Evolutionary conservation across 257 asterid genomes (phyloP).

Genomic region (Solanum ossicruentum): DNA sequence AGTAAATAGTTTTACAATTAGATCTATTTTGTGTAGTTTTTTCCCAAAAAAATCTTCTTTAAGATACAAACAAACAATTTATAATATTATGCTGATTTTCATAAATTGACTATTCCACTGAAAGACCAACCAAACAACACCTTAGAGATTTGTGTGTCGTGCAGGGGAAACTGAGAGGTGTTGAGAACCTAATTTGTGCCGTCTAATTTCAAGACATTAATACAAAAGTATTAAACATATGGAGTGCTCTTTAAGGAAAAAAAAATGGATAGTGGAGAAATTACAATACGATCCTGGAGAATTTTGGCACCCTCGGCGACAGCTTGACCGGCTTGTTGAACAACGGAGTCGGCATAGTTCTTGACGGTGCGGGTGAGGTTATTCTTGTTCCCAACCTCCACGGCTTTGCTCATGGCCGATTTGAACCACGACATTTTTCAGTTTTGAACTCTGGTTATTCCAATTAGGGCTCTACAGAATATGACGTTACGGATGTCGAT

Average conservation of each 20-base stretch:
- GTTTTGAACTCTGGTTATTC: conserved; percentile 7
- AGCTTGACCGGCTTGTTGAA: conserved; percentile 97
- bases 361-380: conserved; percentile 84
- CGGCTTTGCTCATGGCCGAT: conserved; percentile 95
- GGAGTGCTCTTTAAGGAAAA: background rate
- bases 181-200: background rate
- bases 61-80: background rate
- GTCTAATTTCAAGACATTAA: background rate
- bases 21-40: too few species aligned
- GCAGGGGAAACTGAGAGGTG: background rate
- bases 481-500: background rate
- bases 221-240: background rate
- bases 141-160: background rate
- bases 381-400: conserved; percentile 89
- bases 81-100: background rate
- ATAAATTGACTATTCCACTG: background rate
- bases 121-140: background rate
- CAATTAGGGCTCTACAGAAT: background rate
- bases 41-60: background rate
- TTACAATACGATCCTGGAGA: conserved; percentile 83
- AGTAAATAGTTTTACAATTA: too few species aligned
- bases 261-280: background rate
- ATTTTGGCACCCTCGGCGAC: conserved; percentile 90
- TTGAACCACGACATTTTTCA: conserved; percentile 92
- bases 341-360: conserved; percentile 82